A percentile compares a stretch with the other conserved stretches of the same genome.
Evolutionary conservation across 495 filamentous ascomycete species (phyloP).

Genomic region (Xylaria sp.): DNA sequence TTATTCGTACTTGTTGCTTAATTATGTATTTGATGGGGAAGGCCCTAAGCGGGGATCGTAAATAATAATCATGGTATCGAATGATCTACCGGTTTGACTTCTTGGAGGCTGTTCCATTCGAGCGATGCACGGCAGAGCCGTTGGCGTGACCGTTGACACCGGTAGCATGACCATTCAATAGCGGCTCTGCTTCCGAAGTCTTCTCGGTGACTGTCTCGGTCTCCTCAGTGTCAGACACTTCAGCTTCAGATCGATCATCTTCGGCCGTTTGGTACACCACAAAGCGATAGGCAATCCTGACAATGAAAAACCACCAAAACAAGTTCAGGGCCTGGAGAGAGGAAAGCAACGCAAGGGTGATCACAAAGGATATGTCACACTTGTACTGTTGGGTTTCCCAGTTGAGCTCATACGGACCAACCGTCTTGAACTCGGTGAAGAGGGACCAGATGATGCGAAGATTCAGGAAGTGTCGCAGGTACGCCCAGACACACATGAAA

Average conservation of each 20-base stretch:
- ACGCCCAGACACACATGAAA: conserved; percentile 88
- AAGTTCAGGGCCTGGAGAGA: conserved; percentile 81
- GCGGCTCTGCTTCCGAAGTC: conserved; percentile 22
- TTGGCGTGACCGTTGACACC: conserved; percentile 31
- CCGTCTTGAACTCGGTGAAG: conserved; percentile 84
- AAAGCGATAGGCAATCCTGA: conserved; percentile 71
- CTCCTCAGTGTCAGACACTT: conserved; percentile 56
- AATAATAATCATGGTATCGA: not conserved
- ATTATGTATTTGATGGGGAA: not conserved
- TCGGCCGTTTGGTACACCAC: conserved; percentile 54
- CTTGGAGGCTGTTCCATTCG: conserved; percentile 32
- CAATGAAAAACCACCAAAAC: conserved; percentile 86
- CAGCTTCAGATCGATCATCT: conserved; percentile 59
- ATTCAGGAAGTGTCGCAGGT: conserved; percentile 91
- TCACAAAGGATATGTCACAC: conserved; percentile 74
- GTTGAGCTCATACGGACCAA: conserved; percentile 87
- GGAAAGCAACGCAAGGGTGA: conserved; percentile 74
- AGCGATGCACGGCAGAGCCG: conserved; percentile 31
- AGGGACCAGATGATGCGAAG: conserved; percentile 84
- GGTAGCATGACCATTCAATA: conserved; percentile 35
- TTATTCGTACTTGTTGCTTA: not conserved
- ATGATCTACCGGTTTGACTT: conserved; percentile 7
- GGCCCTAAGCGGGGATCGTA: not conserved
- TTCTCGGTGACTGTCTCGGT: conserved; percentile 40
- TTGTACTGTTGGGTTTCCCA: conserved; percentile 89